Conservation (phyloP, 2,329 filamentous ascomycete genomes). For the Penicillium occitanis region DNA sequence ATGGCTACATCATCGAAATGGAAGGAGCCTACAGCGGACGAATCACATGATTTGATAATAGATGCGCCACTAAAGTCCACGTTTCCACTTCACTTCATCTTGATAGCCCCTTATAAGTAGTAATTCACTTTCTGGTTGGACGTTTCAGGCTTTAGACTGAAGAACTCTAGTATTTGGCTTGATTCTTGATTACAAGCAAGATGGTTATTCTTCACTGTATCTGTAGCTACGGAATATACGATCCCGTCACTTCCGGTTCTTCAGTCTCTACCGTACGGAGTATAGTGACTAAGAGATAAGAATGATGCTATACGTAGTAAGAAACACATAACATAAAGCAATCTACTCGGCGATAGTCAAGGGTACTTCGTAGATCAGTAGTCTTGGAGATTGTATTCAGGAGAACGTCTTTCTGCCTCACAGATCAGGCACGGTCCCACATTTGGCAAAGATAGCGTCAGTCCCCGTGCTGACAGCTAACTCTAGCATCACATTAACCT, state of each 20-base stretch:
- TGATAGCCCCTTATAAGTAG: neutral
- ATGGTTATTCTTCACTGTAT: neutral
- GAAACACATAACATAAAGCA: neutral
- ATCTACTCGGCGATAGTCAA: neutral
- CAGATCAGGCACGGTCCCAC: conserved; percentile 1
- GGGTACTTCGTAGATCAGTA: neutral
- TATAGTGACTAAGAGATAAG: too few species aligned
- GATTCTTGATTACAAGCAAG: neutral
- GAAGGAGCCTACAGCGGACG: conserved; percentile 14
- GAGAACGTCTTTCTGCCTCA: conserved; percentile 5
- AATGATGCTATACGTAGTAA: too few species aligned
- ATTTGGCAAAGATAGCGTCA: conserved; percentile 19
- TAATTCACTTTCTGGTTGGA: neutral
- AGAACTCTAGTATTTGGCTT: neutral
- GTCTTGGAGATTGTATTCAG: neutral
- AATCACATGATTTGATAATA: conserved; percentile 18
- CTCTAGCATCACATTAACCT: neutral
- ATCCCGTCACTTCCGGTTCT: neutral
- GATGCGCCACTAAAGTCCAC: conserved; percentile 13
- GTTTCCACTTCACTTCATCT: conserved; percentile 9
- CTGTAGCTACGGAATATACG: neutral
- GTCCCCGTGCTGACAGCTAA: conserved; percentile 15
- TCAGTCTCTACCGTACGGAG: neutral
- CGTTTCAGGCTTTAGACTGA: neutral
- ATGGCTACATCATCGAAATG: conserved; percentile 18